Evolutionary conservation across 352 stramenopile genomes (phyloP), one percentile per base, ranked within the genome.

Genomic region (Pythium plurisporium): DNA sequence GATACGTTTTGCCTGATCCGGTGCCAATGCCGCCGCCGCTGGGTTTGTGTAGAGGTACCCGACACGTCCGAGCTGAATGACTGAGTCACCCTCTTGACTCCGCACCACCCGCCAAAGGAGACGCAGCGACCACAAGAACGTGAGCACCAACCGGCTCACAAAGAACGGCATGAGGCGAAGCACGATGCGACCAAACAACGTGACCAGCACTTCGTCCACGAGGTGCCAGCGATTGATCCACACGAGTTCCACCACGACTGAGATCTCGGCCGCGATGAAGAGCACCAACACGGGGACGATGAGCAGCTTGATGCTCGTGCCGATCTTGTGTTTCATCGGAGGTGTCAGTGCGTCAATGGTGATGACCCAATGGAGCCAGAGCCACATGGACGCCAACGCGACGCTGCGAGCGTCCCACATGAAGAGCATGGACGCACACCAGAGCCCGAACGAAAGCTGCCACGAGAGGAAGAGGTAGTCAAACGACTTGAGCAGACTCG

Each of bases 341-440:
- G 67, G 51, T 17, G 44, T 53, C 14, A 61, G 38, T 7, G 27
- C 44, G 52, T 67, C 59, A 26, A 67, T 54, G 0, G 44, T 62
- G 37, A 67, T 36, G 9, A 58, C 51, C 14, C 50, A 67, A 41
- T 72, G 67, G 17, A 70, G 55, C 59, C 59, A 61, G 10, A 67
- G 44, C 59, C 59, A 67, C 44, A 56, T 62, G 22, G 51, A 45
- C 3, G 29, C 45, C 4, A 67, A 12, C 11, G 45, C 43, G 26
- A 67, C 8, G 15, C 27, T 38, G 17, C 59, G 50, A 15, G 27
- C 37, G 38, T 62, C 59, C 59, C 59, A 67, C 1, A 41, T 5
- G 25, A 67, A 67, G 4, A 67, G 45, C 44, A 30, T 45, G 0
- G 34, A 23, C 2, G 46, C 44, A 30, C 51, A 44, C 22, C 26